Evolutionary conservation across 495 filamentous ascomycete species (phyloP).

Genomic region (Aspergillus nidulans): DNA sequence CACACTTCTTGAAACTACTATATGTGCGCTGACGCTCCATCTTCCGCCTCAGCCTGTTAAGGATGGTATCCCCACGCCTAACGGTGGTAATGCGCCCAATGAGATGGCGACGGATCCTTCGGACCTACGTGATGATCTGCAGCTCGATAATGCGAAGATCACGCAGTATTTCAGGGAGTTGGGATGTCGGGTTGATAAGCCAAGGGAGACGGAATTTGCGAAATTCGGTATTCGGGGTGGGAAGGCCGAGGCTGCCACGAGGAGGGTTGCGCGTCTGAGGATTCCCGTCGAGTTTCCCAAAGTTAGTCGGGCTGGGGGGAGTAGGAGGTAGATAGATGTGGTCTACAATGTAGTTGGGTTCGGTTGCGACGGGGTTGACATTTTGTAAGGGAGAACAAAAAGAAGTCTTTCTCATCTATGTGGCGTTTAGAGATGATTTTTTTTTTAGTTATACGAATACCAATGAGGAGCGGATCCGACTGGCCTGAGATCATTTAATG

Average conservation of each 20-base stretch:
- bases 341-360: not conserved
- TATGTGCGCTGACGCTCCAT: conserved; percentile 60
- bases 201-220: conserved; percentile 38
- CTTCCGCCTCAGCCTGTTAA: conserved; percentile 37
- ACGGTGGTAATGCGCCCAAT: conserved; percentile 58
- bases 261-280: conserved; percentile 63
- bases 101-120: conserved; percentile 72
- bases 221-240: conserved; percentile 42
- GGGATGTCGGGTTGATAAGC: conserved; percentile 55
- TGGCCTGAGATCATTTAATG: no score
- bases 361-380: not conserved
- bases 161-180: conserved; percentile 73
- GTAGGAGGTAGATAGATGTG: not conserved
- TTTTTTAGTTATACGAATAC: not conserved
- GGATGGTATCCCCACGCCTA: conserved; percentile 41
- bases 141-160: conserved; percentile 60
- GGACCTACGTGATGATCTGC: conserved; percentile 73
- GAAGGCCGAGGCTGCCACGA: conserved; percentile 56
- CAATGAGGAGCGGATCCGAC: not conserved
- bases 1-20: conserved; percentile 63
- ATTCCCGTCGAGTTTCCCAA: conserved; percentile 83
- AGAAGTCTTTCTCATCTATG: not conserved
- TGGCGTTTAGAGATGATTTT: not conserved
- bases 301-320: conserved; percentile 38
- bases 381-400: not conserved